phyloP scores from a whole-genome alignment of 2,329 filamentous ascomycete genomes.

The Cryphonectria japonica region DNA sequence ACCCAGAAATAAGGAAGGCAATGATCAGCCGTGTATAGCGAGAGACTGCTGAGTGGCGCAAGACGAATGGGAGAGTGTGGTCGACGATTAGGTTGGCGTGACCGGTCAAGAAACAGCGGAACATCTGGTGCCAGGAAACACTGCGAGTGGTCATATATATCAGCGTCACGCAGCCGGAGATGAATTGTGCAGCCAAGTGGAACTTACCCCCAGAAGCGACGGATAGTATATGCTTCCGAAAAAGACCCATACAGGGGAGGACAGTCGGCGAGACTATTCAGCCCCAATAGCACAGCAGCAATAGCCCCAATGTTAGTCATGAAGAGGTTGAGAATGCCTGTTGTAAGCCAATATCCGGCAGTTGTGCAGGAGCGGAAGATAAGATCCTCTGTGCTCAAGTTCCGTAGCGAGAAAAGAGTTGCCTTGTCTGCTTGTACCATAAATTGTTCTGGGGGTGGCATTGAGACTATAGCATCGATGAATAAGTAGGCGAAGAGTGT shows the following conservation, averaged over 20 bases:
- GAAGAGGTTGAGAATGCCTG: conserved; percentile 14
- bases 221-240: conserved; percentile 14
- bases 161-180: background rate
- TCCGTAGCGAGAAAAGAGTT: conserved; percentile 4
- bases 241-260: conserved; percentile 11
- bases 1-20: conserved; percentile 17
- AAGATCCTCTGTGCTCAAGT: background rate
- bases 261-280: conserved; percentile 10
- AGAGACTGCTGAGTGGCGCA: conserved; percentile 8
- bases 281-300: background rate
- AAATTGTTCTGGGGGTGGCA: conserved; percentile 9
- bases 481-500: too few species aligned
- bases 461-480: too few species aligned
- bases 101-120: conserved; percentile 16
- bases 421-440: conserved; percentile 19
- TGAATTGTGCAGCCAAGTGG: background rate
- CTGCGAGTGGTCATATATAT: background rate
- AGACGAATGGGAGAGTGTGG: conserved; percentile 7
- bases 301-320: conserved; percentile 18
- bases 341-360: conserved; percentile 14
- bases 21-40: conserved; percentile 13
- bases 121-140: conserved; percentile 20
- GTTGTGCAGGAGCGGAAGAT: conserved; percentile 4
- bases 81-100: conserved; percentile 13
- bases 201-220: conserved; percentile 21